Evolutionary conservation across 805 yeast genomes (phyloP).

Genomic region (Saturnispora ahearnii): DNA sequence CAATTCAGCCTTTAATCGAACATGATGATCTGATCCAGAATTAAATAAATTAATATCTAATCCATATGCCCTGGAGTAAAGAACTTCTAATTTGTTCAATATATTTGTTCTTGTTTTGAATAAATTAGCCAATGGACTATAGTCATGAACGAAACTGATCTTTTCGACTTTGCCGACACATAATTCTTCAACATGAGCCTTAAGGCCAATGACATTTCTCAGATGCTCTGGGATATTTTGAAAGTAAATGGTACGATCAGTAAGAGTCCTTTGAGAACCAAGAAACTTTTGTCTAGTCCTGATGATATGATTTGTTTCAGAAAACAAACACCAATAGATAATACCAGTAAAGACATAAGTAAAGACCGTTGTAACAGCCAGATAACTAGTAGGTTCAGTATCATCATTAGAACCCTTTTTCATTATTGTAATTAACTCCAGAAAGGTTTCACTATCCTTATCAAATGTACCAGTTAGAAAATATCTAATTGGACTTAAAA

Average conservation of each 20-base stretch:
- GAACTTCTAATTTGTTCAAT: constrained; percentile 31
- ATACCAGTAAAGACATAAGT: constrained; percentile 45
- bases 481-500: constrained; percentile 47
- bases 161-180: constrained; percentile 48
- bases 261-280: constrained; percentile 50
- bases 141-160: constrained; percentile 38
- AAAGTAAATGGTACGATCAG: constrained; percentile 49
- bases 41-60: constrained; percentile 30
- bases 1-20: constrained; percentile 25
- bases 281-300: constrained; percentile 47
- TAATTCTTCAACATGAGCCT: constrained; percentile 42
- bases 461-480: constrained; percentile 42
- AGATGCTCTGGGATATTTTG: constrained; percentile 45
- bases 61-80: constrained; percentile 35
- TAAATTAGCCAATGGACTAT: constrained; percentile 31
- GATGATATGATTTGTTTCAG: constrained; percentile 40
- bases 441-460: constrained; percentile 16
- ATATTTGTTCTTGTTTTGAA: constrained; percentile 29
- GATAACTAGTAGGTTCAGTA: constrained; percentile 27
- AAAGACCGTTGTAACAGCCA: constrained; percentile 47
- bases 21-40: constrained; percentile 15
- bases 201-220: constrained; percentile 35
- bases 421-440: not conserved
- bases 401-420: constrained; percentile 10
- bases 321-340: constrained; percentile 36